These are phyloP conservation scores for Gossypium rotundifolium DNA, from an alignment of 345 rosid species.

Conservation along the genomic window DNA sequence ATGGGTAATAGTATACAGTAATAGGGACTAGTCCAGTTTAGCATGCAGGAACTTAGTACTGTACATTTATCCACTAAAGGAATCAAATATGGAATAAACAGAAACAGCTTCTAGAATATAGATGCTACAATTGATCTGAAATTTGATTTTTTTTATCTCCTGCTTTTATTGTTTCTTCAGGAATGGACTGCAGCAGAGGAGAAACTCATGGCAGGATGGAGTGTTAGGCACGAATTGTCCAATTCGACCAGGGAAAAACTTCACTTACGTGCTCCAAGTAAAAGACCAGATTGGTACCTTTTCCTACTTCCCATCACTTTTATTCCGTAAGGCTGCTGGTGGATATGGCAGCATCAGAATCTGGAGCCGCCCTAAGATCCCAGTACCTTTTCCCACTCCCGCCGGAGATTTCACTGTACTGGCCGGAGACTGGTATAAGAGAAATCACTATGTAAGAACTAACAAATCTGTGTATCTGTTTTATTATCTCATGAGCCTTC, in stretches of 20 bases:
- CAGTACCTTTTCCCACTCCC: conserved; percentile 77
- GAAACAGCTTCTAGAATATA: neutral
- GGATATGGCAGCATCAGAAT: conserved; percentile 78
- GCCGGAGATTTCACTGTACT: conserved; percentile 64
- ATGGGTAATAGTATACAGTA: neutral
- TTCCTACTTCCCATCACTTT: conserved; percentile 84
- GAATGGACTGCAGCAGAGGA: conserved; percentile 88
- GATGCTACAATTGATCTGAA: neutral
- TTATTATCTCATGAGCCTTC: neutral
- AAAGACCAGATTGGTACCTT: conserved; percentile 94
- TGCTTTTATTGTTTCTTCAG: conserved; percentile 22
- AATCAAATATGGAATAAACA: neutral
- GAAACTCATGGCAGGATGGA: conserved; percentile 89
- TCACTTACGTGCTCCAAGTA: conserved; percentile 71
- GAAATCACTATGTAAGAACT: conserved; percentile 57
- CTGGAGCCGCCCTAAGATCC: conserved; percentile 82
- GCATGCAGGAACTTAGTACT: neutral
- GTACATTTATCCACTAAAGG: neutral
- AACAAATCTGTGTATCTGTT: neutral
- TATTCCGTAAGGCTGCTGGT: conserved; percentile 92
- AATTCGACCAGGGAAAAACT: conserved; percentile 76
- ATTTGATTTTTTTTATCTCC: neutral
- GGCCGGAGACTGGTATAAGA: conserved; percentile 87
- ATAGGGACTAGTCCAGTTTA: neutral
- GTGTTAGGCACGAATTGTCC: conserved; percentile 88